Conservation (phyloP, 345 rosid genomes). For the Syzygium aromaticum region DNA sequence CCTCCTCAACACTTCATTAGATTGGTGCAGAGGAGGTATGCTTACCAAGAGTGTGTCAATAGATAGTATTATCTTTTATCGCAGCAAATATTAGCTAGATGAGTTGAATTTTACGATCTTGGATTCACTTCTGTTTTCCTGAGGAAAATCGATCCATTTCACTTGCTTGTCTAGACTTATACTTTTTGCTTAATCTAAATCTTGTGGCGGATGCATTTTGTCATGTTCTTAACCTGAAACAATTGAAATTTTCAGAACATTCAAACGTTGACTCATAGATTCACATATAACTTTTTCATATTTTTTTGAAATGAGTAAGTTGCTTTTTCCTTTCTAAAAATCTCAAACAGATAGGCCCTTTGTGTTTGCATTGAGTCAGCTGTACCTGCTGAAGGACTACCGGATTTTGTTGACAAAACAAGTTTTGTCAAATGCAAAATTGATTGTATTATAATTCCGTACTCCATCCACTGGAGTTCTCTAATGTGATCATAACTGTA, state of each 20-base stretch:
- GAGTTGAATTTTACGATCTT: not conserved
- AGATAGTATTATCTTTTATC: not conserved
- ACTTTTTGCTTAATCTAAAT: not conserved
- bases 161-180: not conserved
- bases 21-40: constrained; percentile 45
- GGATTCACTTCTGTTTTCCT: not conserved
- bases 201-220: not conserved
- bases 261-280: not conserved
- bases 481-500: not conserved
- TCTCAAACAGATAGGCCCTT: not conserved
- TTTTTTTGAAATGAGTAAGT: not conserved
- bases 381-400: not conserved
- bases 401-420: not conserved
- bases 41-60: not conserved
- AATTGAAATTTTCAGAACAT: not conserved
- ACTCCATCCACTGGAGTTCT: not conserved
- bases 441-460: not conserved
- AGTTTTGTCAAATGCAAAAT: not conserved
- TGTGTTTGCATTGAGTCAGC: not conserved
- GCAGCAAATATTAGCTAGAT: not conserved
- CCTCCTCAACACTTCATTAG: constrained; percentile 55
- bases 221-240: not conserved
- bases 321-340: not conserved
- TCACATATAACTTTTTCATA: not conserved
- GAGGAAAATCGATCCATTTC: not conserved